phyloP scores from a whole-genome alignment of 2,329 filamentous ascomycete species.

The Pseudogymnoascus sp. region DNA sequence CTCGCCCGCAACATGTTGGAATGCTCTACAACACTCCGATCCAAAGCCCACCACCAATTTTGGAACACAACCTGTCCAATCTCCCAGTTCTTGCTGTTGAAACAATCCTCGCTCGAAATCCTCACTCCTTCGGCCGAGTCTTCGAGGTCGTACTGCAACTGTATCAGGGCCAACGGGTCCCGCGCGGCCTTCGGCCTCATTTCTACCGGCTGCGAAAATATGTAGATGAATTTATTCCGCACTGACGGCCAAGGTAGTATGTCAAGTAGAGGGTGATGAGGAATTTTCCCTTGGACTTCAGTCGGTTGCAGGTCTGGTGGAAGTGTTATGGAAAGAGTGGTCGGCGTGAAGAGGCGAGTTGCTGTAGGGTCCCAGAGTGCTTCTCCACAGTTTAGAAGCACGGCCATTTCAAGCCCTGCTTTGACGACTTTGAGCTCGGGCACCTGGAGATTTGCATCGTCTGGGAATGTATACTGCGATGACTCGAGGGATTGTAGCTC shows the following conservation, averaged over 20 bases:
- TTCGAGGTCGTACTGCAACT: slow-evolving; percentile 15
- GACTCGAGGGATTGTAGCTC: slow-evolving; percentile 17
- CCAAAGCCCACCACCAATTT: slow-evolving; percentile 18
- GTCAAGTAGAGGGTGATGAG: slow-evolving; percentile 16
- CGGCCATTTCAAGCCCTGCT: slow-evolving; percentile 13
- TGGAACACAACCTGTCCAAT: slow-evolving; percentile 16
- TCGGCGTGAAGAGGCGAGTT: slow-evolving; percentile 14
- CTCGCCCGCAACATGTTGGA: slow-evolving; percentile 14
- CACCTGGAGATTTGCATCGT: not conserved
- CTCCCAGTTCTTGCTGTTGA: slow-evolving; percentile 16
- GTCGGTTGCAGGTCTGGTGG: slow-evolving; percentile 15
- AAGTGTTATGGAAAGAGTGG: slow-evolving; percentile 11
- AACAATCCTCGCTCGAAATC: slow-evolving; percentile 12
- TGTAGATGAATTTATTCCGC: slow-evolving; percentile 16
- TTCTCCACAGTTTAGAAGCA: slow-evolving; percentile 13
- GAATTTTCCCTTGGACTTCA: slow-evolving; percentile 13
- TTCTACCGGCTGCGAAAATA: slow-evolving; percentile 17
- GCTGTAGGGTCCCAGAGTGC: slow-evolving; percentile 12
- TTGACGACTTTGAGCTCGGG: slow-evolving; percentile 8
- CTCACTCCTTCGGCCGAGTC: slow-evolving; percentile 17
- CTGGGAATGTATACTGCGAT: slow-evolving; percentile 16
- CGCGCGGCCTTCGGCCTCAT: slow-evolving; percentile 12
- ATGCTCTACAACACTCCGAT: slow-evolving; percentile 14
- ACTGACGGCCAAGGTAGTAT: slow-evolving; percentile 18
- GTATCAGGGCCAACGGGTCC: slow-evolving; percentile 15